Evolutionary conservation across 371 early-diverging fungal genomes (phyloP).

Genomic region (Mucor saturninus): DNA sequence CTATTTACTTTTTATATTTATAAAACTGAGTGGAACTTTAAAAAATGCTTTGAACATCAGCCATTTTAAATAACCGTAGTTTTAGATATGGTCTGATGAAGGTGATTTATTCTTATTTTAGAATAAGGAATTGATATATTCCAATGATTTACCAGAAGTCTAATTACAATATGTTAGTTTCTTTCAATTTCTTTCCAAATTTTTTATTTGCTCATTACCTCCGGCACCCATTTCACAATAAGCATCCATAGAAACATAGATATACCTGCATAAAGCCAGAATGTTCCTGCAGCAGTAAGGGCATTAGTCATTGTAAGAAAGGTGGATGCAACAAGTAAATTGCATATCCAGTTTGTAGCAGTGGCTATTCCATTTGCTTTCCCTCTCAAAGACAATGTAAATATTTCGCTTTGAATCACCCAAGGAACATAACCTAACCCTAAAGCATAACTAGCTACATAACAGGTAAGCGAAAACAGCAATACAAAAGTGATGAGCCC

Average conservation of each 20-base stretch:
- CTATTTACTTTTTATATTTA: neutral
- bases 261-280: constrained; percentile 65
- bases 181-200: neutral
- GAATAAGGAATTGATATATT: constrained; percentile 20
- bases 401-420: constrained; percentile 68
- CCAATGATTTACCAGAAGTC: constrained; percentile 36
- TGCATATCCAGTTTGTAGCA: constrained; percentile 68
- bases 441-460: constrained; percentile 68
- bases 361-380: constrained; percentile 69
- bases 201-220: constrained; percentile 27
- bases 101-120: too few relatives aligned
- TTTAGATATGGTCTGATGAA: too few relatives aligned
- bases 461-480: constrained; percentile 48
- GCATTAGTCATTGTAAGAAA: constrained; percentile 64
- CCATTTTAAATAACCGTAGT: too few relatives aligned
- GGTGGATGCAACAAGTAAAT: constrained; percentile 61
- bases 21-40: too few relatives aligned
- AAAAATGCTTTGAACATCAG: too few relatives aligned
- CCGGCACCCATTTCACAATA: constrained; percentile 57
- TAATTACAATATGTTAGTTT: constrained; percentile 1
- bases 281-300: constrained; percentile 63
- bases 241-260: constrained; percentile 58
- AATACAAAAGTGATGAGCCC: constrained; percentile 34
- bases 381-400: constrained; percentile 63
- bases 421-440: constrained; percentile 74